Evolutionary conservation across 805 yeast genomes (phyloP), one percentile per base, ranked within the genome.

Genomic region (Kazachstania martiniae): DNA sequence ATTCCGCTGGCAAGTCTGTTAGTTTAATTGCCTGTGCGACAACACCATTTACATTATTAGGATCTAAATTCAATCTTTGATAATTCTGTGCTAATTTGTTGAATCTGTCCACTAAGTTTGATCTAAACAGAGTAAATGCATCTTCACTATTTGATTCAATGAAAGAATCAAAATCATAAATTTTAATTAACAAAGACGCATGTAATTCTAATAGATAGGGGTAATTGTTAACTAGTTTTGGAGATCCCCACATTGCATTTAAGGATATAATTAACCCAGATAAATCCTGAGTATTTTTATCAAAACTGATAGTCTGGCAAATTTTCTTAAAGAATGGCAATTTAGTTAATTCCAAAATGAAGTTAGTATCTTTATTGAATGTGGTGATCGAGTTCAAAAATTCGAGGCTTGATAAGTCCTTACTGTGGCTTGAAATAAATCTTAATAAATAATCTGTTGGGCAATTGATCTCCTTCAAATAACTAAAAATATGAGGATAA

Each of bases 381-480:
- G 44, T 39, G 2, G 46, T 42, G 14, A 50, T 29, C 9, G 51
- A 42, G 24, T 49, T 50, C 30, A 62, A 34, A 27, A 59, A 61
- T 16, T 51, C 53, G 31, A 46, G 51, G 5, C 23, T 13, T 13
- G 36, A 28, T 27, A 39, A 29, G 18, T 13, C 26, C 8, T 49
- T 34, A 8, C 66, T 65, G 38, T 62, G 66, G 6, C 44, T 34
- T 28, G 55, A 49, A 25, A 59, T 49, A 21, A 63, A 47, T 27
- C 56, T 49, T 9, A 56, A 38, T 17, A 53, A 32, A 18, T 61
- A 46, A 7, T 56, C 62, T 13, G 47, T 44, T 2, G 58, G 53
- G 12, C 49, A 49, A n/a, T 47, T 44, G 12, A 43, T 38, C 7
- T 53, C 48, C 26, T 44, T 45, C 29, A 63, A 35, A 38, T 44